Evolutionary conservation across 1,284 basidiomycete genomes (phyloP), one percentile per base, ranked within the genome.

Genomic region (Cutaneotrichosporon daszewskae): DNA sequence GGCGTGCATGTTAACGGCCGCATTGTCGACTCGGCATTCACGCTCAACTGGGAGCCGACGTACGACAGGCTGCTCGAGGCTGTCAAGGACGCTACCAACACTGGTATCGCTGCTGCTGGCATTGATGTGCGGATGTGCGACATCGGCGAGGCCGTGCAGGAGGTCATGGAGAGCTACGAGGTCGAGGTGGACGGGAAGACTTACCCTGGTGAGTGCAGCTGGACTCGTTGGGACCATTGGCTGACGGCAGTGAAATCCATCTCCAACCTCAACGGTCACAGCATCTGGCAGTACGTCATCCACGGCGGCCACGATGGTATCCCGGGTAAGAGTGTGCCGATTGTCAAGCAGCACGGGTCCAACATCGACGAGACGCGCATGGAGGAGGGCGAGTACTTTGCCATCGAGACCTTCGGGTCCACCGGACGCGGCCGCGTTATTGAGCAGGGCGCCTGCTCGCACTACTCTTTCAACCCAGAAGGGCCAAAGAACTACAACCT

Each of bases 301-400:
- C 91, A 96, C 63, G 87, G 77, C 9, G 76, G 80, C 18, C 38
- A 37, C 31, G 59, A 71, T 51, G 72, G 73, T 24, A 50, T 39
- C 25, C 47, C 37, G 13, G 75, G 74, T 43, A 98, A 98, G 73
- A 87, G 85, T 0, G 84, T 99, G 0, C 79, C 88, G 33, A 81
- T 97, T 44, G 88, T 97, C 32, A 87, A 85, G 71, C 89, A 87
- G 51, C 78, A 82, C 43, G 68, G 67, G 10, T 54, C 54, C 6
- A 54, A 59, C 32, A 51, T 54, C 32, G 88, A 94, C 68, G 79
- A 82, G 60, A 89, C 86, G 17, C 95, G 89, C 74, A 99, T 98
- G 95, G 95, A 98, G 68, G 95, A 99, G 72, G 94, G 91, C 27
- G 95, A 99, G 66, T 95, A 96, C 70, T 98, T 91, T 68, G 95